Evolutionary conservation across 2,329 filamentous ascomycete genomes (phyloP), one percentile per base, ranked within the genome.

Genomic region (Monosporascus sp.): DNA sequence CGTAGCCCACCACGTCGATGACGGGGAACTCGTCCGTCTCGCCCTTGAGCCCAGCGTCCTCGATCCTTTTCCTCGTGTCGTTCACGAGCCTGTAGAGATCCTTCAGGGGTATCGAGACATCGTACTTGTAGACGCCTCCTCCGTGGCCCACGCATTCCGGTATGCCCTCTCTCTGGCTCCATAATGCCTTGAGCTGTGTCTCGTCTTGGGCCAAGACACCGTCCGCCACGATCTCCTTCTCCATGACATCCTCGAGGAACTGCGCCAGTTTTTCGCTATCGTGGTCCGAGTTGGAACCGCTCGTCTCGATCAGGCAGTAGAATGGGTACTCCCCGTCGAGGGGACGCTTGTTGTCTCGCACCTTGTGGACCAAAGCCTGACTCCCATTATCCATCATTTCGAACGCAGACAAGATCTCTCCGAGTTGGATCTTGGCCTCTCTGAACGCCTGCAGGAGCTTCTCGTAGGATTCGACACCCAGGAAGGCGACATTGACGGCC

Each of bases 101-200:
- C 14, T 82, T 73, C 27, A 99, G 80, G 1, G 94, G 94, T 60
- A 99, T 96, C 6, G 94, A 97, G 35, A 99, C 80, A 67, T 99
- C 94, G 70, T 99, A 99, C 75, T 99, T 99, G 81, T 99, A 99
- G 8, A 94, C 92, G 45, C 92, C 94, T 54, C 94, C 95, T 73
- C 88, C 90, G 70, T 97, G 91, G 57, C 89, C 89, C 25, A 95
- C 77, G 46, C 87, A 85, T 74, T 99, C 94, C 0, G 92, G 87
- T 61, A 99, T 90, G 61, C 91, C 90, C 76, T 99, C 94, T 58
- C 94, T 85, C 84, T 92, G 97, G 54, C 83, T 80, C 94, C 94
- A 99, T 49, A 99, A 80, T 3, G 87, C 79, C 65, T 83, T 84
- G 60, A 89, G 81, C 72, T 99, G 95, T 1, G 93, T 96, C 72